Base-by-base conservation (phyloP, 2,329 filamentous ascomycete species). In the Furcasterigmium sp. region DNA sequence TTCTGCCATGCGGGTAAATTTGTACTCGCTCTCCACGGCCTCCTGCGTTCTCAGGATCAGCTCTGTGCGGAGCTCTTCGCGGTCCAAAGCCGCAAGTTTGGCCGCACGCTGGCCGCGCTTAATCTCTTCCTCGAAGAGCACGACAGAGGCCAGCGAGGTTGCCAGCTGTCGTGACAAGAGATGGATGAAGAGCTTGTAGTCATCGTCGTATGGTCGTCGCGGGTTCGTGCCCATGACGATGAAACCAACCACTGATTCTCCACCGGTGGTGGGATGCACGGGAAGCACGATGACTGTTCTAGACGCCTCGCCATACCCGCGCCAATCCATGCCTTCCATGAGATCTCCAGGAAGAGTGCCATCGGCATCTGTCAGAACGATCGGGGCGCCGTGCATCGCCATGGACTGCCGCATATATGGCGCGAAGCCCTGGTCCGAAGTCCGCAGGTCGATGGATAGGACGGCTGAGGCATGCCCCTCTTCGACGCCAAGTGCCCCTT, bases 61-160 rank as follows among this genome's bases (percentile, higher is more conserved):
- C 57, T 91, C 84, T 58, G 87, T 77, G 0, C 85, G 87, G 4
- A 93, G 73, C 54, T 89, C 83, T 51, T 88, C 85, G 2, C 84
- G 80, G 59, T 93, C 87, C 47, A 87, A 67, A 3, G 85, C 85
- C 9, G 87, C 87, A 26, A 90, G 69, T 43, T 79, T 80, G 17
- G 87, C 87, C 2, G 86, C 87, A 52, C 73, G 76, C 60, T 89
- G 82, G 1, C 85, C 84, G 47, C 85, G 75, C 46, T 77, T 78
- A 50, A 91, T 90, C 57, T 93, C 87, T 51, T 91, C 87, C 57
- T 91, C 87, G 45, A 91, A 91, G 2, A 93, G 63, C 0, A 91
- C 85, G 1, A 91, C 87, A 0, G 86, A 91, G 2, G 87, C 87
- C 59, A 91, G 75, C 0, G 86, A 89, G 0, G 87, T 91, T 8